Base-by-base conservation (phyloP, 257 asterid genomes). In the Solanum corneliomulleri region DNA sequence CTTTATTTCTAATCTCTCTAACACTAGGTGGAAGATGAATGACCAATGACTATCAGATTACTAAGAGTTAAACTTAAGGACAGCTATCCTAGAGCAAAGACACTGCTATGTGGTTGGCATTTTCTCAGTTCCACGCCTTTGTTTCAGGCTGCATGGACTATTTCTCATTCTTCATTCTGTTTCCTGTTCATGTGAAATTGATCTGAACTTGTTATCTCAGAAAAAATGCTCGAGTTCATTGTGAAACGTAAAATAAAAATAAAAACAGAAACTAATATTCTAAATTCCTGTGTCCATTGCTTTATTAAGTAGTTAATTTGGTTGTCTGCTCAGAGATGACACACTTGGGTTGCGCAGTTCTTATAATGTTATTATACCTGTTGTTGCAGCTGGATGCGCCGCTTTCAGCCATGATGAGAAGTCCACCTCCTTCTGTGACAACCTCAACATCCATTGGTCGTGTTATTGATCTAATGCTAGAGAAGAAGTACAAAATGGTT, bases 321-420 rank as follows among this genome's bases (percentile, higher is more conserved):
- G 68, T 47, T 80, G 27, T 49, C 29, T 76, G 7, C 58, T 76
- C 60, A n/a, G 33, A 27, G 75, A 47, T 18, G 69, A 80, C n/a
- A 29, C 33, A 41, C 44, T n/a, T 47, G 27, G 47, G 78, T 58
- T 29, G 37, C 2, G 4, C 10, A 81, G 56, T 58, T 71, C 75
- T 18, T 71, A 75, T 18, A 25, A 80, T 64, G 44, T 29, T 66
- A 33, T 66, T 31, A 87, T 86, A 85, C 62, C 42, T 82, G 60
- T 88, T 84, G 47, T 64, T 90, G 93, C 93, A 94, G 97, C 89
- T 94, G 77, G 95, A 93, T 86, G 93, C 93, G 39, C 90, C 97
- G 11, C 90, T 94, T 62, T 89, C 92, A 45, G 87, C 89, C 21
- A 92, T 94, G 64, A 83, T 83, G 86, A 83, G 86, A 83, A 83